Evolutionary conservation across 352 stramenopile genomes (phyloP).

Genomic region (Porosira glacialis): DNA sequence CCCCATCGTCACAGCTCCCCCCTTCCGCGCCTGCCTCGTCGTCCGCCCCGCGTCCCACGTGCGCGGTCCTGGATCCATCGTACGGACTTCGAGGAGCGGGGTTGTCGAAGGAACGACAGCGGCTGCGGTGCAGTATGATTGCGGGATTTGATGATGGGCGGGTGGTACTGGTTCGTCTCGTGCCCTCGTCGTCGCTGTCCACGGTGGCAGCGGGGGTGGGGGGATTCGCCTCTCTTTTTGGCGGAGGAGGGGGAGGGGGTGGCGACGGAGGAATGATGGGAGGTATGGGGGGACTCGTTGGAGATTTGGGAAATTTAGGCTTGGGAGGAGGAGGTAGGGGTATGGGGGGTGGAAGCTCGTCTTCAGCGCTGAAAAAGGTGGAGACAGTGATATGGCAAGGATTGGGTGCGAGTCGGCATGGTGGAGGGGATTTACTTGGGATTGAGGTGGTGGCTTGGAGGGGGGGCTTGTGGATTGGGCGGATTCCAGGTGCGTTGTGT

Average conservation of each 20-base stretch:
- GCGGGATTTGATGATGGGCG: slow-evolving; percentile 70
- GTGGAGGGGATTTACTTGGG: too few species aligned
- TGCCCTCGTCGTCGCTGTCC: too few species aligned
- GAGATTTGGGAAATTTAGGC: slow-evolving; percentile 18
- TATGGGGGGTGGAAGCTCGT: too few species aligned
- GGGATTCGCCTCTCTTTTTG: slow-evolving; percentile 40
- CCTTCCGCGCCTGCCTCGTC: neutral
- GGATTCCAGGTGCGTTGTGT: slow-evolving; percentile 52
- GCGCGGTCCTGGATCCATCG: slow-evolving; percentile 64
- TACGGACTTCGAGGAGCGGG: slow-evolving; percentile 47
- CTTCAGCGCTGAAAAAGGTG: too few species aligned
- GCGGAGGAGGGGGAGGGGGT: slow-evolving; percentile 17
- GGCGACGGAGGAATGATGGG: slow-evolving; percentile 15
- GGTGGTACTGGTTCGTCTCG: slow-evolving; percentile 64
- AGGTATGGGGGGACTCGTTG: slow-evolving; percentile 35
- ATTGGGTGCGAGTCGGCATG: too few species aligned
- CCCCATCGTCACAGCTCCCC: slow-evolving; percentile 25
- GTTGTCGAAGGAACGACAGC: too few species aligned
- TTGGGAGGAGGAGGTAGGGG: slow-evolving; percentile 38
- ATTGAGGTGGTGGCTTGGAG: slow-evolving; percentile 70
- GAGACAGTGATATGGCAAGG: too few species aligned
- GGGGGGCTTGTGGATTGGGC: slow-evolving; percentile 69
- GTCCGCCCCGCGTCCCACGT: slow-evolving; percentile 30
- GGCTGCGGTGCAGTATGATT: too few species aligned
- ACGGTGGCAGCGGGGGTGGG: slow-evolving; percentile 23